phyloP scores from a whole-genome alignment of 768 basidiomycete genomes.

The Ramaria rubella region DNA sequence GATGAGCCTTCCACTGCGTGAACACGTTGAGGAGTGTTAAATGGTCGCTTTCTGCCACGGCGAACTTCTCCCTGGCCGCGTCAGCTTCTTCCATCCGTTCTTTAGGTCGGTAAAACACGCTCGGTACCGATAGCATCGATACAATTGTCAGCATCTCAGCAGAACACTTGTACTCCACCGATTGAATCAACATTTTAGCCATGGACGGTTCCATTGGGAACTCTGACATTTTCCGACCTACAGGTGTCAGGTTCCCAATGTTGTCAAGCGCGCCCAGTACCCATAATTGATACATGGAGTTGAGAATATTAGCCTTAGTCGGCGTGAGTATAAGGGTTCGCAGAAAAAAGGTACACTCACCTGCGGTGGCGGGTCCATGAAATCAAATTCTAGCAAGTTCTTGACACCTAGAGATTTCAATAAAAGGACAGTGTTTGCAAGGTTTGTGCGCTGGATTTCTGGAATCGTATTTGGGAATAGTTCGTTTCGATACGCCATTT shows the following conservation, averaged over 20 bases:
- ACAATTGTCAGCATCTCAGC: constrained; percentile 97
- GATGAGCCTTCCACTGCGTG: constrained; percentile 96
- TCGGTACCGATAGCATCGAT: constrained; percentile 97
- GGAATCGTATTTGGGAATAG: constrained; percentile 94
- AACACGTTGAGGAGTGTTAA: constrained; percentile 93
- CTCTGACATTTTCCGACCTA: constrained; percentile 96
- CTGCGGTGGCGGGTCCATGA: constrained; percentile 99
- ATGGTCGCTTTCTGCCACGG: constrained; percentile 97
- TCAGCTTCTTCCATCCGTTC: constrained; percentile 97
- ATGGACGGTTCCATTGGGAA: constrained; percentile 99
- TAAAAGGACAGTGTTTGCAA: constrained; percentile 92
- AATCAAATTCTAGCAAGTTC: constrained; percentile 96
- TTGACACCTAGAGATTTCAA: constrained; percentile 96
- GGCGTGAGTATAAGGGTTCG: not conserved
- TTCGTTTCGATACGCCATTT: constrained; percentile 95
- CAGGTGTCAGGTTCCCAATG: constrained; percentile 88
- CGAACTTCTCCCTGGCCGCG: constrained; percentile 96
- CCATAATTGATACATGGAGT: constrained; percentile 99
- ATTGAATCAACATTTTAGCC: constrained; percentile 97
- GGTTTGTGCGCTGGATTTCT: constrained; percentile 95
- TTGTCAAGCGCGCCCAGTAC: constrained; percentile 97
- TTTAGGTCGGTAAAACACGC: constrained; percentile 95
- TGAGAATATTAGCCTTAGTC: constrained; percentile 84
- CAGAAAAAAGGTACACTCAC: constrained; percentile 30
- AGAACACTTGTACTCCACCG: constrained; percentile 90